Evolutionary conservation across 208 protist species (phyloP).

Genomic region (Trypanosoma rangeli): DNA sequence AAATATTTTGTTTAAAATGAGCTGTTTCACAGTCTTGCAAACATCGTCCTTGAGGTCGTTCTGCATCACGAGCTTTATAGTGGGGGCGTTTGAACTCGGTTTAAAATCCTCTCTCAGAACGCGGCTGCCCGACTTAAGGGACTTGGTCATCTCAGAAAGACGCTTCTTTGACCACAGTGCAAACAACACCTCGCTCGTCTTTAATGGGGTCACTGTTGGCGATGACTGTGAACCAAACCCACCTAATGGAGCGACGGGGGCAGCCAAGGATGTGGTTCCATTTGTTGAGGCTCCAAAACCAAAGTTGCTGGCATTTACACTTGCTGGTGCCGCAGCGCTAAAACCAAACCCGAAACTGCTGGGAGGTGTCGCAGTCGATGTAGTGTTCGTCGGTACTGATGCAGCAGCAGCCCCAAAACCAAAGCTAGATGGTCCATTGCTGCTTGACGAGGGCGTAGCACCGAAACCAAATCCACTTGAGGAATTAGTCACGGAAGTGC

Average conservation of each 20-base stretch:
- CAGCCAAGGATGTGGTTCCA: background rate
- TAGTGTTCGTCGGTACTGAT: conserved; percentile 7
- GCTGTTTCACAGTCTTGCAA: conserved; percentile 31
- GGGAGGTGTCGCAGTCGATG: too few relatives aligned
- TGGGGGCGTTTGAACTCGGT: conserved; percentile 29
- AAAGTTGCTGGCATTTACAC: too few relatives aligned
- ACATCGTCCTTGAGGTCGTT: conserved; percentile 85
- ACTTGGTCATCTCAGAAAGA: conserved; percentile 55
- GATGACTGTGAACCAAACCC: conserved; percentile 2
- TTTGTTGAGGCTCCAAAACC: too few relatives aligned
- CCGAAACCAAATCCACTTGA: conserved; percentile 41
- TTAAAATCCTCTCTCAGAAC: conserved; percentile 70
- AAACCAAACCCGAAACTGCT: too few relatives aligned
- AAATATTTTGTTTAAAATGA: conserved; percentile 78
- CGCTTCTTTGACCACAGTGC: conserved; percentile 70
- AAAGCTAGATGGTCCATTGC: conserved; percentile 16
- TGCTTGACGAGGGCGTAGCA: conserved; percentile 11
- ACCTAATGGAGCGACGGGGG: conserved; percentile 16
- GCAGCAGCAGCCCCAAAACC: conserved; percentile 29
- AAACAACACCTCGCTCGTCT: conserved; percentile 74
- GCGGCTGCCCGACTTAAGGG: conserved; percentile 79
- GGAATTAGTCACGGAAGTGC: conserved; percentile 1
- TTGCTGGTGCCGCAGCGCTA: too few relatives aligned
- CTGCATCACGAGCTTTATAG: conserved; percentile 84
- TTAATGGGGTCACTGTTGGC: conserved; percentile 39